A percentile compares a stretch with the other conserved stretches of the same genome.
Conservation (phyloP, 2,329 filamentous ascomycete genomes). For the Botrytis aclada region DNA sequence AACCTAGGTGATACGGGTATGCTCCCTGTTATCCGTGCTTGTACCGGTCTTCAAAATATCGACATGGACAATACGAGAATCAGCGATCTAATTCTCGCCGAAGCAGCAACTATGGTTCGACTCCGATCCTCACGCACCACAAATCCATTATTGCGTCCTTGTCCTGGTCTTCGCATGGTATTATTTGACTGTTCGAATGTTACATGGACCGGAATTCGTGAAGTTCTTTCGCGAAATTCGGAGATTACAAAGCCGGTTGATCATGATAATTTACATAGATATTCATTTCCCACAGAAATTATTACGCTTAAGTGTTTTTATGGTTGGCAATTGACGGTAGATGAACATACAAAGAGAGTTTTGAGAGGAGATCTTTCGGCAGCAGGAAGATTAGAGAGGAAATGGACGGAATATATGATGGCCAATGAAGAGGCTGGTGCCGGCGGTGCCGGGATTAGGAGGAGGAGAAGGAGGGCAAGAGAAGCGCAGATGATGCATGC, state of each 20-base stretch:
- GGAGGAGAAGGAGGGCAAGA: constrained; percentile 72
- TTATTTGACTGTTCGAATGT: constrained; percentile 91
- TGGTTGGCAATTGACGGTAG: constrained; percentile 90
- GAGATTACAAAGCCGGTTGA: constrained; percentile 57
- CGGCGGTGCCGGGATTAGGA: constrained; percentile 61
- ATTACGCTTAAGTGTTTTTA: constrained; percentile 92
- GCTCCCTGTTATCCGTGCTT: constrained; percentile 75
- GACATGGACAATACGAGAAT: constrained; percentile 94
- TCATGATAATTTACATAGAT: constrained; percentile 11
- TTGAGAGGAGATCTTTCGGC: constrained; percentile 70
- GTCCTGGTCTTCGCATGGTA: constrained; percentile 65
- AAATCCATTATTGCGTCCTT: constrained; percentile 30
- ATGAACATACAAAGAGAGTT: constrained; percentile 88
- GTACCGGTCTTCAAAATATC: constrained; percentile 64
- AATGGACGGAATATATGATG: constrained; percentile 95
- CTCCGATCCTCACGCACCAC: constrained; percentile 49
- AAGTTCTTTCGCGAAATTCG: constrained; percentile 81
- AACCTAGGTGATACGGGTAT: constrained; percentile 78
- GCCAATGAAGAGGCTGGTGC: constrained; percentile 79
- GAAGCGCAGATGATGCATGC: constrained; percentile 79
- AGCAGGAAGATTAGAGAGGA: constrained; percentile 77
- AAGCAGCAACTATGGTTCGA: constrained; percentile 78
- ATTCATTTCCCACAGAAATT: constrained; percentile 67
- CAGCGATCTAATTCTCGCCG: constrained; percentile 79
- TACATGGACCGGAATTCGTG: constrained; percentile 87